A percentile compares a stretch with the other conserved stretches of the same genome.
phyloP scores from a whole-genome alignment of 352 stramenopile species.

The Phytophthora pisi region DNA sequence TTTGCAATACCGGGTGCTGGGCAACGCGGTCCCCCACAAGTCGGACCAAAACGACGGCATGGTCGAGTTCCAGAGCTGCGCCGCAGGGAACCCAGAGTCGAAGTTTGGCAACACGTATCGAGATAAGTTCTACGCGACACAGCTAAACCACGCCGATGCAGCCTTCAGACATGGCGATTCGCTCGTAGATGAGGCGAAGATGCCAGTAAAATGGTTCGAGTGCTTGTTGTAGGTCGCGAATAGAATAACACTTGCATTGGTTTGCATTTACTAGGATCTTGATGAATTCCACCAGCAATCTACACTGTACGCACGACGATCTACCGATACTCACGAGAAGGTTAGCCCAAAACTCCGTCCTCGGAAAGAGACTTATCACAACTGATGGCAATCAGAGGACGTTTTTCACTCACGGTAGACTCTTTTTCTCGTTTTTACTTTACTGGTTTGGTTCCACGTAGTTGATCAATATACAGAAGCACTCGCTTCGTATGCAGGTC shows the following conservation, averaged over 20 bases:
- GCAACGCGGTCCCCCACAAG: constrained; percentile 26
- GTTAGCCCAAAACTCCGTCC: no score
- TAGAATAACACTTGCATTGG: background rate
- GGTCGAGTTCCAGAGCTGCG: constrained; percentile 37
- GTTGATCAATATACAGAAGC: constrained; percentile 38
- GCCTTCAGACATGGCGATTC: constrained; percentile 44
- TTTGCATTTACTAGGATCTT: no score
- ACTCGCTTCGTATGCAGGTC: constrained; percentile 27
- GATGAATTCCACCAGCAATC: no score
- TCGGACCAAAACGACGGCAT: constrained; percentile 30
- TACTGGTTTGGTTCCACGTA: constrained; percentile 30
- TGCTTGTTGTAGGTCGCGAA: constrained; percentile 3
- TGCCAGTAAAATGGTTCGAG: constrained; percentile 44
- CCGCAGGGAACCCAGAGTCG: constrained; percentile 17
- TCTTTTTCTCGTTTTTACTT: constrained; percentile 38
- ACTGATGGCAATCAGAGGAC: background rate
- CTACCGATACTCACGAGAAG: no score
- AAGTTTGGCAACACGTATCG: constrained; percentile 34
- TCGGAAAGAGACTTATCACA: background rate
- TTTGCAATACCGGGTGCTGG: constrained; percentile 13
- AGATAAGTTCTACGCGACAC: constrained; percentile 34
- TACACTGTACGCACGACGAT: no score
- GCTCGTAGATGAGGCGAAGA: constrained; percentile 27
- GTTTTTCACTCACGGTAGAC: constrained; percentile 2
- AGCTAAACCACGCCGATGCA: constrained; percentile 30